These are phyloP conservation scores for Rosa persica DNA, from an alignment of 306 rosid species.

Conservation along the genomic window DNA sequence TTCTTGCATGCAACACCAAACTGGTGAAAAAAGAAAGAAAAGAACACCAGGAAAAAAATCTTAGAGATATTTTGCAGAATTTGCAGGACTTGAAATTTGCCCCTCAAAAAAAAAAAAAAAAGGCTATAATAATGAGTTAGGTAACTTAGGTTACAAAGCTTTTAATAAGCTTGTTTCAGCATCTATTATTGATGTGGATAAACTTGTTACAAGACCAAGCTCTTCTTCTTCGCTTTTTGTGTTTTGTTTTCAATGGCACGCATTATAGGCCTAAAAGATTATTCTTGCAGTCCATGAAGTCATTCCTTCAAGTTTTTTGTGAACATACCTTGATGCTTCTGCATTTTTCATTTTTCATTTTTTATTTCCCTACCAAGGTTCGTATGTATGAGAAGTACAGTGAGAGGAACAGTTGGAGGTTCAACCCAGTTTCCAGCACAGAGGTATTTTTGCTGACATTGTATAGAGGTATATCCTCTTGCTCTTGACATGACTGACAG, in stretches of 20 bases:
- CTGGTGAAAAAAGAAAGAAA: not conserved
- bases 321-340: conserved; percentile 22
- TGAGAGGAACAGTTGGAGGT: conserved; percentile 80
- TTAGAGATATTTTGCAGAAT: not conserved
- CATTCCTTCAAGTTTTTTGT: conserved; percentile 9
- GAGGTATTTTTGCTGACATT: conserved; percentile 46
- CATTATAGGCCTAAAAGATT: not conserved
- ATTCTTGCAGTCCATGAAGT: not conserved
- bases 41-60: not conserved
- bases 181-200: not conserved
- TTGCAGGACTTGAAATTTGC: not conserved
- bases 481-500: not conserved
- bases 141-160: not conserved
- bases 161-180: not conserved
- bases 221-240: not conserved
- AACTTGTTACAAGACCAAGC: not conserved
- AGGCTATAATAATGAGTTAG: not conserved
- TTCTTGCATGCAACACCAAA: not conserved
- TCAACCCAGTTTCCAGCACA: conserved; percentile 62
- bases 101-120: not conserved
- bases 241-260: conserved; percentile 4
- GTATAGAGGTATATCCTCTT: conserved; percentile 16
- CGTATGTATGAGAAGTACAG: conserved; percentile 92
- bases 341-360: conserved; percentile 31
- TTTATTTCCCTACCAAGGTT: conserved; percentile 47